Conservation (phyloP, 2,329 filamentous ascomycete genomes). For the Trichophyton mentagrophytes region DNA sequence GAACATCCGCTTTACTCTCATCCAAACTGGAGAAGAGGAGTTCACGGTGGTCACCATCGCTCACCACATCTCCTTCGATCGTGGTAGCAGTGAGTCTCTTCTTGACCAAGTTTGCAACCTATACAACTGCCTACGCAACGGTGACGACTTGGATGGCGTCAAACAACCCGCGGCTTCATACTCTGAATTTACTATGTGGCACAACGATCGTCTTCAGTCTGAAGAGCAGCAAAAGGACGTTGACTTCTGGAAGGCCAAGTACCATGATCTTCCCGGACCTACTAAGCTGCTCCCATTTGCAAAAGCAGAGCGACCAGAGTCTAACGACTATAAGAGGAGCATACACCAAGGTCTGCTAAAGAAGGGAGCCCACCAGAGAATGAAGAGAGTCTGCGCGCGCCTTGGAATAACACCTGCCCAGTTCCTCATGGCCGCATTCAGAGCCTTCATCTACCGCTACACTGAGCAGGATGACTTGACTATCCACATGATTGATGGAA, state of each 20-base stretch:
- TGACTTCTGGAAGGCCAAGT: conserved; percentile 13
- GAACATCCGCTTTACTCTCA: conserved; percentile 13
- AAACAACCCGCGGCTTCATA: conserved; percentile 14
- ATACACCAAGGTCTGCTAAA: conserved; percentile 13
- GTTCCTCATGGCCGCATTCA: conserved; percentile 16
- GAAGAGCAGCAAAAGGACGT: conserved; percentile 11
- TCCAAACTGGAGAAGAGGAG: conserved; percentile 13
- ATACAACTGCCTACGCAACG: conserved; percentile 15
- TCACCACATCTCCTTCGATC: conserved; percentile 17
- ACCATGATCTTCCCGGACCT: conserved; percentile 8
- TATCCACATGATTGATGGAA: conserved; percentile 16
- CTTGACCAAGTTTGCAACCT: conserved; percentile 14
- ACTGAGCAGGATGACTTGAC: conserved; percentile 16
- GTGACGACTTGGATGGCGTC: conserved; percentile 10
- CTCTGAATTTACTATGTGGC: conserved; percentile 18
- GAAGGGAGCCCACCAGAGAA: conserved; percentile 13
- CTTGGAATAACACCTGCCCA: conserved; percentile 16
- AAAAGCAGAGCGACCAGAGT: conserved; percentile 8
- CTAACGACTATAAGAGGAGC: conserved; percentile 11
- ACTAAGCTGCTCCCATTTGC: conserved; percentile 13
- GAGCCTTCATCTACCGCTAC: conserved; percentile 15
- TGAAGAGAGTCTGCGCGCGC: conserved; percentile 20
- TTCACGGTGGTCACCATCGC: conserved; percentile 14
- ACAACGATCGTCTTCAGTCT: conserved; percentile 14
- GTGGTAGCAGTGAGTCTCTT: conserved; percentile 14